Conservation (phyloP, 2,329 filamentous ascomycete genomes). For the Trichoderma oligosporum region DNA sequence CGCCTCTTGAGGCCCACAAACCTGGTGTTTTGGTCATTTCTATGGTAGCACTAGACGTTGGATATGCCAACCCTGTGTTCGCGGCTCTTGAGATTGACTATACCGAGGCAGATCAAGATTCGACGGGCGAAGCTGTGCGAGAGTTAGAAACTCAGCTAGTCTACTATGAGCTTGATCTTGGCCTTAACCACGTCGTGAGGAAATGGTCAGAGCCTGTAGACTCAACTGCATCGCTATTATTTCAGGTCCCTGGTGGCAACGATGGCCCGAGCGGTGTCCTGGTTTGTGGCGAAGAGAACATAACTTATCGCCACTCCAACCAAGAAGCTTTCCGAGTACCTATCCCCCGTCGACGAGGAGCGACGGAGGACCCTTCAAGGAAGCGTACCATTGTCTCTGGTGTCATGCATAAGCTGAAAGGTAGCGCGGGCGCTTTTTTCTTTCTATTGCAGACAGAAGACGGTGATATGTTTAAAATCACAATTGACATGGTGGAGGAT, state of each 20-base stretch:
- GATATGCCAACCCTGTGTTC: constrained; percentile 96
- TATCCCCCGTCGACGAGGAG: constrained; percentile 80
- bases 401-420: constrained; percentile 95
- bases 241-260: constrained; percentile 90
- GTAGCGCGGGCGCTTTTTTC: constrained; percentile 82
- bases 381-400: constrained; percentile 85
- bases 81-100: constrained; percentile 94
- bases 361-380: constrained; percentile 86
- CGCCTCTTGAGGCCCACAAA: constrained; percentile 92
- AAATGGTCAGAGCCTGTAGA: constrained; percentile 96
- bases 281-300: constrained; percentile 88
- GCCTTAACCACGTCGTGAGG: constrained; percentile 92
- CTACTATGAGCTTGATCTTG: constrained; percentile 96
- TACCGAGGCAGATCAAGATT: constrained; percentile 84
- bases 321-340: constrained; percentile 84
- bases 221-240: constrained; percentile 80
- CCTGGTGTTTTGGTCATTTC: constrained; percentile 86
- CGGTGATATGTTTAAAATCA: constrained; percentile 97
- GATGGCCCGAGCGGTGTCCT: constrained; percentile 94
- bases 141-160: constrained; percentile 87
- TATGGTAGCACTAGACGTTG: constrained; percentile 84
- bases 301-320: constrained; percentile 96
- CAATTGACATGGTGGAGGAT: constrained; percentile 84
- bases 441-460: constrained; percentile 95
- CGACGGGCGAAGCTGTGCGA: constrained; percentile 74